phyloP scores from a whole-genome alignment of 495 filamentous ascomycete genomes.

The Penicillium maclennaniae region DNA sequence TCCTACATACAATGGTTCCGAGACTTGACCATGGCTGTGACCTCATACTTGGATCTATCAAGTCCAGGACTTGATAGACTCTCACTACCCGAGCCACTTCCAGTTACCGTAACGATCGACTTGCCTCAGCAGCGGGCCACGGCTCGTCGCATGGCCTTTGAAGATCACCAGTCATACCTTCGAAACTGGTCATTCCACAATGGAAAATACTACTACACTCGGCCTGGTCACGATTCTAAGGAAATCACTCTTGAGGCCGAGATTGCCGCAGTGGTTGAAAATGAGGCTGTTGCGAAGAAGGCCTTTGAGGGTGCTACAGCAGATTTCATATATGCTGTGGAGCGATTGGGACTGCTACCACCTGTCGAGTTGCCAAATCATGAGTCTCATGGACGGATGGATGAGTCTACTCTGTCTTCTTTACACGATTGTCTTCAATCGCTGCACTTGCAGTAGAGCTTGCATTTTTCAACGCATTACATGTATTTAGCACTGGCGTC shows the following conservation, averaged over 20 bases:
- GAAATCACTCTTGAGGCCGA: conserved; percentile 29
- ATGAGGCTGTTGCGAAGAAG: conserved; percentile 8
- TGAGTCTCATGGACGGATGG: neutral
- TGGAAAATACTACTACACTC: conserved; percentile 41
- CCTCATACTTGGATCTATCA: conserved; percentile 9
- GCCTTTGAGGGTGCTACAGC: conserved; percentile 20
- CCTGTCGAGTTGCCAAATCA: neutral
- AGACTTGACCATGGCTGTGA: conserved; percentile 26
- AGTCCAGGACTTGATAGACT: neutral
- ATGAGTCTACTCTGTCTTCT: neutral
- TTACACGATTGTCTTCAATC: neutral
- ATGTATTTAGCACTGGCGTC: conserved; percentile 18
- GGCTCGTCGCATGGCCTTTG: conserved; percentile 24
- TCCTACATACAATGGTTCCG: conserved; percentile 31
- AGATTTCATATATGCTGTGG: conserved; percentile 16
- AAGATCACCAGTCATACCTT: conserved; percentile 38
- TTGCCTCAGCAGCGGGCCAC: conserved; percentile 25
- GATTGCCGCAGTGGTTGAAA: conserved; percentile 18
- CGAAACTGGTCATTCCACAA: conserved; percentile 37
- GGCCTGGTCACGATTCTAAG: conserved; percentile 32
- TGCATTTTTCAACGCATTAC: neutral
- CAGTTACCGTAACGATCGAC: neutral
- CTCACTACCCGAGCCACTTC: neutral
- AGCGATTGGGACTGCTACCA: conserved; percentile 20
- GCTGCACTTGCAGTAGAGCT: neutral